phyloP scores from a whole-genome alignment of 1,284 basidiomycete species.

The Cryptococcus neoformans region DNA sequence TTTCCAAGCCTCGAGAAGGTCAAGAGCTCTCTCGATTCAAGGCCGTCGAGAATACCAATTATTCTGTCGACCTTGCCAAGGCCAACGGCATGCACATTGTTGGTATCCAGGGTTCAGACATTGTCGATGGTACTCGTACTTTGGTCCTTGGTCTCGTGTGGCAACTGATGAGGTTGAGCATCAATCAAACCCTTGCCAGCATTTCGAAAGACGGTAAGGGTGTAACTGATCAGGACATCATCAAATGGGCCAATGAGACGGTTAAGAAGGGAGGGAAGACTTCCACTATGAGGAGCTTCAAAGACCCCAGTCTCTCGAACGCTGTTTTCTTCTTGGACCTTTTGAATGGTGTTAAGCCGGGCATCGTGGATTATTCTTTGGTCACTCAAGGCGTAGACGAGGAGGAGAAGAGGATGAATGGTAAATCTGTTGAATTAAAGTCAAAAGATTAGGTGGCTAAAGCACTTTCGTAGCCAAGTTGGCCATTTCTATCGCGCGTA shows the following conservation, averaged over 20 bases:
- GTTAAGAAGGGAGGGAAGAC: conserved; percentile 72
- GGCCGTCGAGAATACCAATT: conserved; percentile 97
- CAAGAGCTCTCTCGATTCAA: conserved; percentile 92
- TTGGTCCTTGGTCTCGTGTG: conserved; percentile 94
- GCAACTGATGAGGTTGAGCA: conserved; percentile 94
- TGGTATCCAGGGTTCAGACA: conserved; percentile 96
- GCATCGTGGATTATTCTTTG: conserved; percentile 89
- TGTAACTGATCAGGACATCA: conserved; percentile 88
- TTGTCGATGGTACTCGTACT: conserved; percentile 87
- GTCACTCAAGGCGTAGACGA: conserved; percentile 68
- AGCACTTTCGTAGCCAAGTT: conserved; percentile 66
- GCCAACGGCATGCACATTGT: conserved; percentile 94
- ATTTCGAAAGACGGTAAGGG: conserved; percentile 71
- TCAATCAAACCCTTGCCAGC: conserved; percentile 82
- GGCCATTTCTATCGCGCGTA: conserved; percentile 95
- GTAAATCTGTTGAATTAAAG: conserved; percentile 52
- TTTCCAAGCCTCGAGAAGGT: conserved; percentile 85
- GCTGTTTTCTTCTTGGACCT: conserved; percentile 93
- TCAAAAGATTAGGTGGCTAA: neutral
- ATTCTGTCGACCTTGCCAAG: conserved; percentile 87
- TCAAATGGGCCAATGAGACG: conserved; percentile 92
- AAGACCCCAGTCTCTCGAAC: conserved; percentile 85
- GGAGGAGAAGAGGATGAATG: conserved; percentile 90
- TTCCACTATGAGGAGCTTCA: conserved; percentile 79
- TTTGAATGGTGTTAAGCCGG: conserved; percentile 84